phyloP scores from a whole-genome alignment of 2,329 filamentous ascomycete species.

The Diaporthe velutina region DNA sequence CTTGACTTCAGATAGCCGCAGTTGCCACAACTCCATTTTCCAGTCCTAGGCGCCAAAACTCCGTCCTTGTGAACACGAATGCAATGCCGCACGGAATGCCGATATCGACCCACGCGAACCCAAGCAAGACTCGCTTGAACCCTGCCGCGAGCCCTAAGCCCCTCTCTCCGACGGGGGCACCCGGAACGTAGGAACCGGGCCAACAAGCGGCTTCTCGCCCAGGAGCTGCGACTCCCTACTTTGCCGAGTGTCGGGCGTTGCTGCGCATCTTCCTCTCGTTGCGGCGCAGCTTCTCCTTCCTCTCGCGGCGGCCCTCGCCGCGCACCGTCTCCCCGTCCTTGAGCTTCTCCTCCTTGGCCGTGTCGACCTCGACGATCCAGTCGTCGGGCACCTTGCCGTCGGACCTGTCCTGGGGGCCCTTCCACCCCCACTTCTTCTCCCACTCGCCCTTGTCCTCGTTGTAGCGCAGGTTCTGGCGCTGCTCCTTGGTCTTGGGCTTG shows the following conservation, averaged over 20 bases:
- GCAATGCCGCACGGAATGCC: background rate
- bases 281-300: constrained; percentile 77
- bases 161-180: too few relatives aligned
- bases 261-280: constrained; percentile 79
- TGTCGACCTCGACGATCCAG: constrained; percentile 93
- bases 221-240: constrained; percentile 10
- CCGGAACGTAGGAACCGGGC: too few relatives aligned
- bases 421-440: constrained; percentile 96
- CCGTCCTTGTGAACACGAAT: constrained; percentile 14
- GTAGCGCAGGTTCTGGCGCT: constrained; percentile 80
- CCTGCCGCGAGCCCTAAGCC: too few relatives aligned
- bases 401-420: constrained; percentile 75
- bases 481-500: constrained; percentile 85
- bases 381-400: constrained; percentile 72
- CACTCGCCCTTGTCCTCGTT: constrained; percentile 89
- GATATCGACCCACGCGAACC: background rate
- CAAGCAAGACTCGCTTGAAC: background rate
- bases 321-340: constrained; percentile 73
- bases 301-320: constrained; percentile 73
- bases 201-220: too few relatives aligned
- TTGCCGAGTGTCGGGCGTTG: constrained; percentile 67
- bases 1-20: background rate
- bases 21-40: background rate
- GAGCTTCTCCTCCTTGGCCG: constrained; percentile 73
- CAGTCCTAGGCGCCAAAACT: constrained; percentile 35